Evolutionary conservation across 192 early-diverging fungal species (phyloP).

Genomic region (Backusella circina): DNA sequence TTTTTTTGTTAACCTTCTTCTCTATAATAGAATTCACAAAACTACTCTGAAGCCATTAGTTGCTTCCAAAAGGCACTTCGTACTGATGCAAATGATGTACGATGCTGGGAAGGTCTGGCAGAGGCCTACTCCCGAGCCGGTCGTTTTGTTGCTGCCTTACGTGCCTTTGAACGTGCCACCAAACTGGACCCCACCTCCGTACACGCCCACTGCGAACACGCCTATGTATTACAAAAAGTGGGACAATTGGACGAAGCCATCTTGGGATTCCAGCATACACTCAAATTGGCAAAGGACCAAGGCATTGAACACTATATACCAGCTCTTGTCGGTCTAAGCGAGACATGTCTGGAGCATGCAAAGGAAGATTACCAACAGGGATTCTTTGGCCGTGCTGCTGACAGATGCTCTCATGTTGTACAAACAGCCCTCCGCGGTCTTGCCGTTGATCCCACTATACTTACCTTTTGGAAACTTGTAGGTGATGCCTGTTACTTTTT

Average conservation of each 20-base stretch:
- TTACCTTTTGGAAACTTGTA: slow-evolving; percentile 61
- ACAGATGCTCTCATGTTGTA: slow-evolving; percentile 49
- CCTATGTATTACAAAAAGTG: slow-evolving; percentile 49
- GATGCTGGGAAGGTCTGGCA: slow-evolving; percentile 77
- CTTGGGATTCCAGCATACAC: slow-evolving; percentile 35
- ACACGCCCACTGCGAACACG: slow-evolving; percentile 42
- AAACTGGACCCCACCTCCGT: slow-evolving; percentile 59
- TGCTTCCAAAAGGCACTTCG: slow-evolving; percentile 83
- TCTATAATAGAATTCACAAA: slow-evolving; percentile 27
- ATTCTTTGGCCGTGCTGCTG: slow-evolving; percentile 62
- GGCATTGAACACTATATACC: slow-evolving; percentile 41
- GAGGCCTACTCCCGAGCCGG: slow-evolving; percentile 73
- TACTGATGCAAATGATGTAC: slow-evolving; percentile 57
- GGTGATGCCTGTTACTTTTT: slow-evolving; percentile 52
- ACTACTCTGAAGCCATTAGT: slow-evolving; percentile 52
- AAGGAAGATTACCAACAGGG: slow-evolving; percentile 56
- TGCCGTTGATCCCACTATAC: slow-evolving; percentile 22
- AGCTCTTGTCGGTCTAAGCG: slow-evolving; percentile 46
- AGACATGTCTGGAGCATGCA: slow-evolving; percentile 44
- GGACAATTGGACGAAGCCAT: slow-evolving; percentile 52
- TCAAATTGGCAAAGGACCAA: slow-evolving; percentile 32
- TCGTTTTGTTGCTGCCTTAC: slow-evolving; percentile 68
- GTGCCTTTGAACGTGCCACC: slow-evolving; percentile 67
- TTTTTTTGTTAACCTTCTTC: background rate
- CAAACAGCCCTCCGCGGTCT: slow-evolving; percentile 22